A percentile compares a stretch with the other conserved stretches of the same genome.
phyloP scores from a whole-genome alignment of 73 alveolate species.

The Uronychia setigera region DNA sequence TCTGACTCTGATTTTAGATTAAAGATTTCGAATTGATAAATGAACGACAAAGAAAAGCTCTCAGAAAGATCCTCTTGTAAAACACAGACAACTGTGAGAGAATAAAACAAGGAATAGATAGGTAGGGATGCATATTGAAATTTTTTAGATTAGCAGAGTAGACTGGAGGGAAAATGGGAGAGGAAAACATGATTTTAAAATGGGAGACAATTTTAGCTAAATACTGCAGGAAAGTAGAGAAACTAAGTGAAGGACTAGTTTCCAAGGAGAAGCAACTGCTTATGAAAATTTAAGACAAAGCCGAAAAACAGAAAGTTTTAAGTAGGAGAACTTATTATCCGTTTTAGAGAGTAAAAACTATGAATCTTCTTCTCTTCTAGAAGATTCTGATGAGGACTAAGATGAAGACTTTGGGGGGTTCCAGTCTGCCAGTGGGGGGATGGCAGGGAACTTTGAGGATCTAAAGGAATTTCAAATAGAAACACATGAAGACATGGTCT shows the following conservation, averaged over 20 bases:
- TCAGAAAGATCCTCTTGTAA: neutral
- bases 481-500: neutral
- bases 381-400: neutral
- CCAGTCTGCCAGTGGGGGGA: neutral
- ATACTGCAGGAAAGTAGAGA: neutral
- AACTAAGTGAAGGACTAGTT: neutral
- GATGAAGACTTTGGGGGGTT: neutral
- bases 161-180: neutral
- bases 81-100: neutral
- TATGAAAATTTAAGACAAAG: neutral
- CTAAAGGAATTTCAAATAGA: neutral
- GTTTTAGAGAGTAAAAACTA: neutral
- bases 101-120: neutral
- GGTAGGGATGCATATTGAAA: neutral
- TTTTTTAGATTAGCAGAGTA: neutral
- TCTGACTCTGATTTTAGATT: neutral
- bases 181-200: neutral
- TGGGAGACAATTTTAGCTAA: neutral
- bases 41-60: neutral
- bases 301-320: neutral
- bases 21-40: neutral
- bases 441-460: neutral
- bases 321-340: neutral
- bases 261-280: neutral
- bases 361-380: neutral